Evolutionary conservation across 352 stramenopile genomes (phyloP), one percentile per base, ranked within the genome.

Genomic region (Elongisporangium prolatum): DNA sequence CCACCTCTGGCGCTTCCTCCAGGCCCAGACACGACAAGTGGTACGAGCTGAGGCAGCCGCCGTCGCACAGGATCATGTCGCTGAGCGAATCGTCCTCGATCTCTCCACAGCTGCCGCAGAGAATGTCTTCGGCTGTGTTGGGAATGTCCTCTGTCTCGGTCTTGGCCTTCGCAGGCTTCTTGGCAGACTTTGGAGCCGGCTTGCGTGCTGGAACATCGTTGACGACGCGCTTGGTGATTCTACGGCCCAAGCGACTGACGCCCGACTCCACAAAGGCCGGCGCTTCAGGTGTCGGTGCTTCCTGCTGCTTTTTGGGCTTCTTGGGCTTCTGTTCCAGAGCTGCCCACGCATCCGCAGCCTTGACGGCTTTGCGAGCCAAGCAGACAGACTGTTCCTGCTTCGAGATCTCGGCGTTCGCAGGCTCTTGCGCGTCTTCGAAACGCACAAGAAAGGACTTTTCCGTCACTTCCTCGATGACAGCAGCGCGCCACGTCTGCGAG

Each of bases 51-150:
- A 92, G 64, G 60, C 94, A 98, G 2, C 75, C 71, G n/a, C 92
- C 93, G 67, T 98, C 92, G 55, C 94, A 98, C 52, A 98, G 54
- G 13, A 98, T 73, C 69, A 98, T 83, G 52, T 96, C 74, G 7
- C 71, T 86, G 38, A 90, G 55, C 47, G 87, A 70, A 18, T 91
- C 84, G 64, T 93, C 85, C 53, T 96, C 86, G 55, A 91, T 88
- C 63, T 95, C 80, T 21, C 86, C 76, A 57, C 87, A 96, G 38
- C 80, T 64, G 7, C 67, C 79, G 53, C 87, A 96, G 24, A 93
- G 51, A 59, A 89, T 79, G 28, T 93, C 84, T 71, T 95, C 84
- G 0, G 53, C 34, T 13, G 59, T 40, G 20, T 64, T 56, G 24
- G 14, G 17, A 5, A 18, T 18, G 1, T 69, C 58, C 17, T 69